Base-by-base conservation (phyloP, 2,329 filamentous ascomycete genomes). In the Pseudogymnoascus sp. region DNA sequence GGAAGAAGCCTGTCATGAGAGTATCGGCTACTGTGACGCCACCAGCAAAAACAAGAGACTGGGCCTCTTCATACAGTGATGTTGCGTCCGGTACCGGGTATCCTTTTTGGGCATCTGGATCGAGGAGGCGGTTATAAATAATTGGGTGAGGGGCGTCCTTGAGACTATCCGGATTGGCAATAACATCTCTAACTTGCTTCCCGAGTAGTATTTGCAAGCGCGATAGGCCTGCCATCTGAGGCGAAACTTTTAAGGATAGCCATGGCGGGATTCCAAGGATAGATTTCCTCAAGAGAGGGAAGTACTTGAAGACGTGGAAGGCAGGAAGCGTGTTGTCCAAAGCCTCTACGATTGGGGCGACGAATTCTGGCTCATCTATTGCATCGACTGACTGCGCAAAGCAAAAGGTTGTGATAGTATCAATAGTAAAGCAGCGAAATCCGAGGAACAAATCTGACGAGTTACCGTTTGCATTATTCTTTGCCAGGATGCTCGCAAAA, bases 31-130 rank as follows among this genome's bases (percentile, higher is more conserved):
- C 72, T 0, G 77, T 78, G 62, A 78, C 76, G 3, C 71, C 71
- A 12, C 76, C 77, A 4, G 72, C 77, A 62, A 77, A 77, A 64
- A 79, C 68, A 39, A 79, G 68, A 2, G 74, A 72, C 64, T 75
- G 72, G 1, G 71, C 72, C 67, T 78, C 77, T 18, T 78, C 74
- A 47, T 73, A 75, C 4, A 78, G 64, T 18, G 28, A 59, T 1
- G 43, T 60, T 6, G 63, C 60, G 6, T 63, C 64, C 32, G 66
- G 66, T 20, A 67, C 60, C n/a, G 64, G 61, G 22, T 63, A 60
- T 8, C 66, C 65, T 60, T 71, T 64, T 38, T 71, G 63, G 30
- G 66, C 65, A 9, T 70, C 65, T 0, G 67, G 67, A 11, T 67
- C 65, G 14, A 74, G 61, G 8, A 74, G 62, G 9, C 68, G 66